A percentile compares a stretch with the other conserved stretches of the same genome.
phyloP scores from a whole-genome alignment of 176 grass and related monocot species.

The Ampelocalamus luodianensis region DNA sequence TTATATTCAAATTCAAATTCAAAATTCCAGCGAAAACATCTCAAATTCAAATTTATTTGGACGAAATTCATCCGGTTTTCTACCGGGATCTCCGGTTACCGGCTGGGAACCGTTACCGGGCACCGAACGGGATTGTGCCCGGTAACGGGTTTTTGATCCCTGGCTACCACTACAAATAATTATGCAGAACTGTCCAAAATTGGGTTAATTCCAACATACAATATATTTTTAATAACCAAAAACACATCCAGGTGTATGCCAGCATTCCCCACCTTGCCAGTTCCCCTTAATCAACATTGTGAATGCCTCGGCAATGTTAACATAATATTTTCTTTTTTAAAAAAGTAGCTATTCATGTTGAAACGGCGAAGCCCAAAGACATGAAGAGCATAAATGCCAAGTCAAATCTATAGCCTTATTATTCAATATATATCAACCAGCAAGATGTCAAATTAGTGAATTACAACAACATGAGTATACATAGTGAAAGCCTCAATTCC shows the following conservation, averaged over 20 bases:
- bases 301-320: neutral
- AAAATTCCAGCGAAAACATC: no score
- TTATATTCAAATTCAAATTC: no score
- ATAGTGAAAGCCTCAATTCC: neutral
- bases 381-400: neutral
- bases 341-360: neutral
- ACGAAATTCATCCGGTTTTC: no score
- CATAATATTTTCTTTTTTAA: neutral
- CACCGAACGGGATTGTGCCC: no score
- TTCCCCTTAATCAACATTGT: neutral
- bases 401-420: neutral
- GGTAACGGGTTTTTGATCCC: no score
- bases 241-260: neutral
- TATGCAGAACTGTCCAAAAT: constrained; percentile 7
- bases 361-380: neutral
- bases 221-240: neutral
- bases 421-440: neutral
- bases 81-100: no score
- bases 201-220: neutral
- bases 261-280: neutral
- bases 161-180: neutral
- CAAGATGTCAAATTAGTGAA: neutral
- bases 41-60: no score
- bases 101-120: no score
- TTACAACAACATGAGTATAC: neutral